Base-by-base conservation (phyloP, 495 filamentous ascomycete genomes). In the Cryomyces minteri region DNA sequence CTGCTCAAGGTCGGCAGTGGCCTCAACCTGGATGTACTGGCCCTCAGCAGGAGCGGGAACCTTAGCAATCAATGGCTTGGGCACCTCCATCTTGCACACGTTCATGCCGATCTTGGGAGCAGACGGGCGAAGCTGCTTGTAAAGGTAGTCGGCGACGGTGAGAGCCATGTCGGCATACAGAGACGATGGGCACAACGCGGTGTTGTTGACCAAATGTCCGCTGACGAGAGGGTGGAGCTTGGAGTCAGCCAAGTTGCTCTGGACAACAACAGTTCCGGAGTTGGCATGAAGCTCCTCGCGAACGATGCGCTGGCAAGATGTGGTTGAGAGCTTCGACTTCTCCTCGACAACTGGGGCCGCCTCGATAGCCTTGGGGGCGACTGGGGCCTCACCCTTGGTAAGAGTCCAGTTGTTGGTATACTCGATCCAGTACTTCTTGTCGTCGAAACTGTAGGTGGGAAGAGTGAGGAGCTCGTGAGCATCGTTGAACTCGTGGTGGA, bases 361-460 rank as follows among this genome's bases (percentile, higher is more conserved):
- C 5, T 40, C 50, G 31, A 43, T 48, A n/a, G 48, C 37, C 14
- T 52, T 47, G 30, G 47, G 49, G 43, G 39, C 57, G 38, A 51
- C 50, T 0, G 52, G 55, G 12, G 59, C 63, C 41, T 68, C 61
- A 33, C 67, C 67, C 52, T 70, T 70, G 32, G 57, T 66, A n/a
- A 70, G 55, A 45, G 58, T 60, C 67, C 67, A 70, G 54, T 70
- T 64, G 49, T 68, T 66, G 51, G 57, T 55, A 48, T 69, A 67
- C 45, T 69, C 62, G 14, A 71, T 57, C 68, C 68, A 71, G 49
- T 70, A 70, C 40, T 56, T 67, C 60, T 71, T 69, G 32, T 64
- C 53, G 45, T 71, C 68, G 42, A 68, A 71, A 2, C 52, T 54
- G 43, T 71, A 71, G 0, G 67, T 64, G 6, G 69, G 69, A 5